phyloP scores from a whole-genome alignment of 768 basidiomycete genomes.

The Tulasnella calospora region DNA sequence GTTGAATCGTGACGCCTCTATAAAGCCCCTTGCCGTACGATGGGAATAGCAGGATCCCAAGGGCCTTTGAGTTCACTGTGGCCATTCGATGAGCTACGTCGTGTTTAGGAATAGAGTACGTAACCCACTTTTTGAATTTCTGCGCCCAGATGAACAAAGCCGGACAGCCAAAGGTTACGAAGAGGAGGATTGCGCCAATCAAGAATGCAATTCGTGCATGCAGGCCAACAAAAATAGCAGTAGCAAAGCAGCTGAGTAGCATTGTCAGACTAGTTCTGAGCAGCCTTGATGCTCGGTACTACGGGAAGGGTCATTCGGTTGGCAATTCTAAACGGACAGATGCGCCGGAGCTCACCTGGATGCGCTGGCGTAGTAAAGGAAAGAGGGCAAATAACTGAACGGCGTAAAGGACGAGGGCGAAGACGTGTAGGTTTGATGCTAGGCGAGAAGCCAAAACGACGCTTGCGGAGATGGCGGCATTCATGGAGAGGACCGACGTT shows the following conservation, averaged over 20 bases:
- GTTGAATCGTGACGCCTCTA: background rate
- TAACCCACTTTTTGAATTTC: conserved; percentile 79
- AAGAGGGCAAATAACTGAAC: conserved; percentile 80
- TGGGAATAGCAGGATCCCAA: conserved; percentile 82
- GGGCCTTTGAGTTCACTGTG: conserved; percentile 84
- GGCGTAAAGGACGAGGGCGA: conserved; percentile 80
- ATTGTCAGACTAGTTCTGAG: conserved; percentile 54
- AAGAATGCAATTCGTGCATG: conserved; percentile 55
- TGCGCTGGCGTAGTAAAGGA: conserved; percentile 55
- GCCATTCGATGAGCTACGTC: background rate
- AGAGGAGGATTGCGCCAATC: conserved; percentile 47
- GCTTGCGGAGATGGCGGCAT: conserved; percentile 86
- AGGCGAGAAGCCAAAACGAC: conserved; percentile 91
- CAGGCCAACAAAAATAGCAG: conserved; percentile 50
- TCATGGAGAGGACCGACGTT: conserved; percentile 80
- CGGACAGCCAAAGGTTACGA: conserved; percentile 68
- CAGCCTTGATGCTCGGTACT: conserved; percentile 37
- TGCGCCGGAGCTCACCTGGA: conserved; percentile 40
- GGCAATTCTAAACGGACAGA: conserved; percentile 26
- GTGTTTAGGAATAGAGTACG: background rate
- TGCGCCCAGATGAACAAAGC: conserved; percentile 78
- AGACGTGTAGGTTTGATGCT: conserved; percentile 75
- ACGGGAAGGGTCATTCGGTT: conserved; percentile 33
- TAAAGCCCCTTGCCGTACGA: background rate
- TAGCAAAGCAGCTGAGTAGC: conserved; percentile 46